phyloP scores from a whole-genome alignment of 352 stramenopile genomes.

The Globisporangium mamillatum region DNA sequence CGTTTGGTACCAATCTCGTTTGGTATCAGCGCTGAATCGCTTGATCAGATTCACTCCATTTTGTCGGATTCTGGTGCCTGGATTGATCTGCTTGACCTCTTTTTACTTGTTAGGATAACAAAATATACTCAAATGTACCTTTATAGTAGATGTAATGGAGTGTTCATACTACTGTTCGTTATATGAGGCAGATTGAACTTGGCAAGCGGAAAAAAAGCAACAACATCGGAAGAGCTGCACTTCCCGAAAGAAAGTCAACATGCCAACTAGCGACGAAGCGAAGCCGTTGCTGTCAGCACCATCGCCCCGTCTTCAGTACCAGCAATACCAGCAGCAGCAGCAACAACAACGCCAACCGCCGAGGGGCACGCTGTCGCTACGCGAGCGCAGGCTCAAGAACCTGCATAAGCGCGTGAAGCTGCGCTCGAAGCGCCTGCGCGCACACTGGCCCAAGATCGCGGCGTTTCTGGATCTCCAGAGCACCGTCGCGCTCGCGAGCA shows the following conservation, averaged over 20 bases:
- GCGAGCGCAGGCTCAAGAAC: slow-evolving; percentile 41
- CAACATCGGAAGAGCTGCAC: not conserved
- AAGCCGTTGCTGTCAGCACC: not conserved
- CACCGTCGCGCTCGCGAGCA: slow-evolving; percentile 32
- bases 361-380: slow-evolving; percentile 21
- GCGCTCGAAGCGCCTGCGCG: slow-evolving; percentile 51
- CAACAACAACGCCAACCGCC: not conserved
- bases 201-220: not conserved
- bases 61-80: not conserved
- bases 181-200: not conserved
- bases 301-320: not conserved
- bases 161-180: not conserved
- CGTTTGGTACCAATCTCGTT: not conserved
- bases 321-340: not conserved
- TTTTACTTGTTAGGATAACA: not conserved
- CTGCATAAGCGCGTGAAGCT: slow-evolving; percentile 51
- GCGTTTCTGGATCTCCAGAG: slow-evolving; percentile 35
- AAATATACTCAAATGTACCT: not conserved
- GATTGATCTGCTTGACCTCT: not conserved
- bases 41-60: not conserved
- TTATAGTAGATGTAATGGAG: not conserved
- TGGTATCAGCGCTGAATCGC: not conserved
- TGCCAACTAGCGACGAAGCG: not conserved
- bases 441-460: slow-evolving; percentile 38
- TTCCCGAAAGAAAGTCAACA: slow-evolving; percentile 7